Percentiles rank a stretch among this genome's conserved stretches.
Conservation (phyloP, 2,329 filamentous ascomycete species). For the Metarhizium album region DNA sequence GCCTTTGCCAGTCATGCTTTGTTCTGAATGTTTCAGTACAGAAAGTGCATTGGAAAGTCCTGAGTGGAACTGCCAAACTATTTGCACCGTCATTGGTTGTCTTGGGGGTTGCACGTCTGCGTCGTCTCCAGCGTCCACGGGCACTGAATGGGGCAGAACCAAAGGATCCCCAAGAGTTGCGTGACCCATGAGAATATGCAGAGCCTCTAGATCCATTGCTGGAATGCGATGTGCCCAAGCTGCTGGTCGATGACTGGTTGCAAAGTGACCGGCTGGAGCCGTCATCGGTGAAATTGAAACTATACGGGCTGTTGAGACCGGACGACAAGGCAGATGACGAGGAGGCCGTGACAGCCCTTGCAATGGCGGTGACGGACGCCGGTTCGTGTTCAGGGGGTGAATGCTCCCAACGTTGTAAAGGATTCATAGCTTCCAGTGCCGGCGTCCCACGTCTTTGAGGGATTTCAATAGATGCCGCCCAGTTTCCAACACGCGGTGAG, state of each 20-base stretch:
- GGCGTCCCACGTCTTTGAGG: constrained; percentile 50
- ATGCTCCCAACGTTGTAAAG: constrained; percentile 47
- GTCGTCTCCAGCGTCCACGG: constrained; percentile 38
- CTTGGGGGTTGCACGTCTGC: constrained; percentile 31
- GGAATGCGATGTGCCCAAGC: constrained; percentile 50
- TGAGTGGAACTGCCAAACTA: constrained; percentile 31
- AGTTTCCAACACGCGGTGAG: constrained; percentile 55
- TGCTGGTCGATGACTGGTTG: constrained; percentile 49
- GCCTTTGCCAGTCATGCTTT: constrained; percentile 60
- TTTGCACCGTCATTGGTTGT: constrained; percentile 22
- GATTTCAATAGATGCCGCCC: constrained; percentile 61
- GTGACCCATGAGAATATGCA: constrained; percentile 47
- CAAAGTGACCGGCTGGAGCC: constrained; percentile 47
- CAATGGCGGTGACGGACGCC: constrained; percentile 47
- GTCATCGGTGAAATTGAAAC: constrained; percentile 49
- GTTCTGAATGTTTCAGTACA: constrained; percentile 58
- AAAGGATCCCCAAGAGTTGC: constrained; percentile 44
- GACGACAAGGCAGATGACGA: constrained; percentile 41
- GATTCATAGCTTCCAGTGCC: constrained; percentile 42
- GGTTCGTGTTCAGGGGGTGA: constrained; percentile 51
- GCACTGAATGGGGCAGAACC: constrained; percentile 30
- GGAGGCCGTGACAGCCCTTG: constrained; percentile 44
- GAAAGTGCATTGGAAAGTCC: constrained; percentile 57
- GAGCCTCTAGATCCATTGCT: constrained; percentile 48
- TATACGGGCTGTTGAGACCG: constrained; percentile 46